Conservation (phyloP, 2,329 filamentous ascomycete genomes). For the Arthrobotrys sinensis region DNA sequence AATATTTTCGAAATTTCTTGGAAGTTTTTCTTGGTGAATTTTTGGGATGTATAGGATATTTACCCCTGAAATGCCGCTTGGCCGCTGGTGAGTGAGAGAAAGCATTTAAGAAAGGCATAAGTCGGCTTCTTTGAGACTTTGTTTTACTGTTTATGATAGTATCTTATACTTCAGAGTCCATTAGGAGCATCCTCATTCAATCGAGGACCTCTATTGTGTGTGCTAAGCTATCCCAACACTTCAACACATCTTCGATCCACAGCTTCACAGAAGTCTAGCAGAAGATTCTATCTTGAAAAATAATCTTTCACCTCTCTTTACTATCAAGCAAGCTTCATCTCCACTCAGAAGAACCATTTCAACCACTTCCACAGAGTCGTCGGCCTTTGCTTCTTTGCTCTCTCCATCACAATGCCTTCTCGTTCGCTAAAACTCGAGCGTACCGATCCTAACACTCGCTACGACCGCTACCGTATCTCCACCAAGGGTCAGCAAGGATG, state of each 20-base stretch:
- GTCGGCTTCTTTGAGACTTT: neutral
- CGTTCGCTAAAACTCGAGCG: neutral
- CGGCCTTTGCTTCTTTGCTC: neutral
- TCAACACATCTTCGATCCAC: constrained; percentile 4
- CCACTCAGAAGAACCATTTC: neutral
- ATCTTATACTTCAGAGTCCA: neutral
- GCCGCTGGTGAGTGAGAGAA: constrained; percentile 1
- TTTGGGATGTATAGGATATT: constrained; percentile 11
- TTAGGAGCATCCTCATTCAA: neutral
- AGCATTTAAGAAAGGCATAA: constrained; percentile 5
- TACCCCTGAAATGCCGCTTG: constrained; percentile 7
- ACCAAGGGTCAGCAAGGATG: constrained; percentile 41
- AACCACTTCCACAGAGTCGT: neutral
- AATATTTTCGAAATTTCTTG: constrained; percentile 57
- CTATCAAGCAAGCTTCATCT: neutral
- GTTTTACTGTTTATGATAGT: neutral
- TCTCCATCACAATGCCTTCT: constrained; percentile 3
- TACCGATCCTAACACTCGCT: constrained; percentile 24
- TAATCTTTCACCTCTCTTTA: neutral
- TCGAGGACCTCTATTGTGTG: too few species aligned
- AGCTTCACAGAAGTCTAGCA: neutral
- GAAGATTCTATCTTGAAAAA: neutral
- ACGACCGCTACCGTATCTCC: constrained; percentile 52
- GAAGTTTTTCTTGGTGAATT: constrained; percentile 15
- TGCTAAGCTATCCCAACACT: neutral